A percentile compares a stretch with the other conserved stretches of the same genome.
Conservation (phyloP, 345 rosid genomes). For the Eucalyptus pauciflora region DNA sequence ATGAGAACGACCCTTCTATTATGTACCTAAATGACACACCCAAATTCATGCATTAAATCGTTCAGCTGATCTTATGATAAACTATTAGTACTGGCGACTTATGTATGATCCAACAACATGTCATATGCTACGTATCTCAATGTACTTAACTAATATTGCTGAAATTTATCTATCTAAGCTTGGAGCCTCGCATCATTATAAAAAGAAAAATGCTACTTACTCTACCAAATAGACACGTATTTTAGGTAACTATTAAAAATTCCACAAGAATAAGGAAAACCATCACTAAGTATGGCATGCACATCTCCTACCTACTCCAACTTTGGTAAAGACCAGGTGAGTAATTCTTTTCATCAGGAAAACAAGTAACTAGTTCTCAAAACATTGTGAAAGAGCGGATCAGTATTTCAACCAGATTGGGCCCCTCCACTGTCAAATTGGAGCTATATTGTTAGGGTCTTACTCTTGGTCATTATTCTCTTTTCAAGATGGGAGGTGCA, state of each 20-base stretch:
- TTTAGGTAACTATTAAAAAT: not conserved
- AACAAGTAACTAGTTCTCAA: not conserved
- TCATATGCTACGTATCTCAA: not conserved
- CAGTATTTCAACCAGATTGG: not conserved
- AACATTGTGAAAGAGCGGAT: not conserved
- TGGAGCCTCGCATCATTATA: not conserved
- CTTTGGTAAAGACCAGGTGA: not conserved
- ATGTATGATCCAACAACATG: not conserved
- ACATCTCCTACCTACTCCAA: not conserved
- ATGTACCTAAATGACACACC: not conserved
- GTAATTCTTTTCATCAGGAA: not conserved
- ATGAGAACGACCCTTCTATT: not conserved
- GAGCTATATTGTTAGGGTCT: not conserved
- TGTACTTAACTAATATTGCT: not conserved
- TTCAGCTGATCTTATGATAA: not conserved
- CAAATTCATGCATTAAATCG: not conserved
- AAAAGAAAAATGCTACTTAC: not conserved
- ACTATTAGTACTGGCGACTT: not conserved
- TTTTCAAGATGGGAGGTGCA: not conserved
- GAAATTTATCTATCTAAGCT: not conserved
- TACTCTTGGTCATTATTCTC: not conserved
- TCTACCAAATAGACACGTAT: not conserved
- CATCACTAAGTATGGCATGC: not conserved
- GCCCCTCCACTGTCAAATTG: not conserved
- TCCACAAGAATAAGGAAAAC: not conserved